Evolutionary conservation across 2,329 filamentous ascomycete species (phyloP).

Genomic region (Alternaria arbusti): DNA sequence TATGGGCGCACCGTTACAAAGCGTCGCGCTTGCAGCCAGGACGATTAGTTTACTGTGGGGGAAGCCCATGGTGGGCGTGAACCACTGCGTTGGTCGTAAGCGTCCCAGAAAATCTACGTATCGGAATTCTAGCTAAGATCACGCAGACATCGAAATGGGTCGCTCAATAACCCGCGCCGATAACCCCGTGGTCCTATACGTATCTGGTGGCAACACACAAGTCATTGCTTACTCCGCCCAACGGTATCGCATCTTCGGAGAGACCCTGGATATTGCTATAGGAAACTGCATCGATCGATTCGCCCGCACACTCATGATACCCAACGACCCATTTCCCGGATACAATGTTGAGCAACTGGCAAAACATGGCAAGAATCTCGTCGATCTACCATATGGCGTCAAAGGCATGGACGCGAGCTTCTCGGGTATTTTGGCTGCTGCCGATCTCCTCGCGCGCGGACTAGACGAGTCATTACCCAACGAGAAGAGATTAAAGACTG

Average conservation of each 20-base stretch:
- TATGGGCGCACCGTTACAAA: slow-evolving; percentile 92
- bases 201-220: slow-evolving; percentile 95
- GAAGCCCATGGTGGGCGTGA: slow-evolving; percentile 90
- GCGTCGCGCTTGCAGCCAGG: slow-evolving; percentile 83
- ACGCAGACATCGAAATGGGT: slow-evolving; percentile 90
- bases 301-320: slow-evolving; percentile 86
- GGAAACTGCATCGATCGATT: slow-evolving; percentile 98
- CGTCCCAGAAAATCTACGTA: not conserved
- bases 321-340: slow-evolving; percentile 94
- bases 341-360: slow-evolving; percentile 98
- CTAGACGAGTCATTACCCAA: slow-evolving; percentile 53
- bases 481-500: slow-evolving; percentile 52
- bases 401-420: slow-evolving; percentile 99
- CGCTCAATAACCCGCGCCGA: slow-evolving; percentile 86
- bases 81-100: slow-evolving; percentile 90
- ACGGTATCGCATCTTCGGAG: slow-evolving; percentile 96
- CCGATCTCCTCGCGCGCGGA: slow-evolving; percentile 78
- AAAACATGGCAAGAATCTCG: slow-evolving; percentile 70
- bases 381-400: slow-evolving; percentile 93
- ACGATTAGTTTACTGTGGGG: slow-evolving; percentile 83
- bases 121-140: not conserved
- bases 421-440: slow-evolving; percentile 83
- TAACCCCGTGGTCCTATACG: slow-evolving; percentile 95
- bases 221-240: slow-evolving; percentile 96
- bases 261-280: slow-evolving; percentile 96